Evolutionary conservation across 345 rosid genomes (phyloP).

Genomic region (Erodium maritimum): DNA sequence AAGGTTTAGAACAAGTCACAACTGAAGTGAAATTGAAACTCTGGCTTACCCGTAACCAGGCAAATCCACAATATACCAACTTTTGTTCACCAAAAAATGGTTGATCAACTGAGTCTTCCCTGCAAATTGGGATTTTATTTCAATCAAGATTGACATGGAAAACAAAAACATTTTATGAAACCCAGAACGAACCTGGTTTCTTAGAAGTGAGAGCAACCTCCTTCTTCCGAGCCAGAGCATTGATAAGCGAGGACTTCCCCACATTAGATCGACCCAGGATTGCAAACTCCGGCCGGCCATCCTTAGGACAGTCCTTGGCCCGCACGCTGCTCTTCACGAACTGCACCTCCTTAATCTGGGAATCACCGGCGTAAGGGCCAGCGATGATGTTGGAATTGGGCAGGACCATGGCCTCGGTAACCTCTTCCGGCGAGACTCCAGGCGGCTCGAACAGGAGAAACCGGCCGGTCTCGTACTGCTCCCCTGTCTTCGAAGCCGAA

Average conservation of each 20-base stretch:
- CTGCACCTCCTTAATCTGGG: constrained; percentile 78
- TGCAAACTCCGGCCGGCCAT: constrained; percentile 75
- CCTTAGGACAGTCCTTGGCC: constrained; percentile 83
- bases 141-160: not conserved
- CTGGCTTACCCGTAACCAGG: constrained; percentile 84
- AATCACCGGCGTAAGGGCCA: constrained; percentile 84
- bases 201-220: constrained; percentile 97
- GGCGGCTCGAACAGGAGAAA: constrained; percentile 61
- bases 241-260: constrained; percentile 90
- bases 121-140: constrained; percentile 9
- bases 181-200: constrained; percentile 53
- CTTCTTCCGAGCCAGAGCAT: constrained; percentile 67
- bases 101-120: constrained; percentile 96
- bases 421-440: constrained; percentile 59
- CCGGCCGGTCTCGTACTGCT: constrained; percentile 23
- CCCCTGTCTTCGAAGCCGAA: constrained; percentile 20
- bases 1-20: no score
- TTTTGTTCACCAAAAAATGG: constrained; percentile 85
- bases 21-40: no score
- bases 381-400: constrained; percentile 81
- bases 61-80: constrained; percentile 94
- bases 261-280: constrained; percentile 89
- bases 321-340: constrained; percentile 80
- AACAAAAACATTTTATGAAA: not conserved
- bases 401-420: constrained; percentile 57